Percentiles rank a stretch among this genome's conserved stretches.
Conservation (phyloP, 2,329 filamentous ascomycete species). For the Fusarium secorum region DNA sequence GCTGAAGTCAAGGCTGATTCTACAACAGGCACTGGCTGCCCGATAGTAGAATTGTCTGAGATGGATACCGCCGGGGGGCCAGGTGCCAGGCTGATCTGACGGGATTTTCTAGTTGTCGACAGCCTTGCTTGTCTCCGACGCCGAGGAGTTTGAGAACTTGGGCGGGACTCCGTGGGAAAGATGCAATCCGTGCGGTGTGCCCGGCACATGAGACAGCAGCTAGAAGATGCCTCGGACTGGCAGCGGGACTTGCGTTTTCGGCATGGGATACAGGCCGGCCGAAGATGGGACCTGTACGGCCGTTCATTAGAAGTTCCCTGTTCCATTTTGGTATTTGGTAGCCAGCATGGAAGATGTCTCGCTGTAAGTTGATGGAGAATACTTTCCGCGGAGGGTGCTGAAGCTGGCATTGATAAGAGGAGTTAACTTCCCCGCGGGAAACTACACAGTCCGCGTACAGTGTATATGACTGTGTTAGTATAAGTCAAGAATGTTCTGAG, state of each 20-base stretch:
- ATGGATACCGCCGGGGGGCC: not conserved
- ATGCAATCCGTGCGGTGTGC: slow-evolving; percentile 65
- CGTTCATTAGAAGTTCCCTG: slow-evolving; percentile 40
- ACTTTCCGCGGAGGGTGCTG: not conserved
- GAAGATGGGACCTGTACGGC: slow-evolving; percentile 68
- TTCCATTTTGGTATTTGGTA: not conserved
- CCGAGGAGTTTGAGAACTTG: slow-evolving; percentile 29
- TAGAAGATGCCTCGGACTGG: slow-evolving; percentile 61
- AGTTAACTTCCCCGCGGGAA: not conserved
- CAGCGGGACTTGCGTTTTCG: slow-evolving; percentile 68
- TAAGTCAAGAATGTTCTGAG: not conserved
- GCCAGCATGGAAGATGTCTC: not conserved
- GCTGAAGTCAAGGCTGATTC: not conserved
- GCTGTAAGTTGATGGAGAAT: not conserved
- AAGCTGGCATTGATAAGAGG: not conserved
- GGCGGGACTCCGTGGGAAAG: slow-evolving; percentile 54
- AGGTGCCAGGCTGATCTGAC: not conserved
- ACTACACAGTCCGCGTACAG: not conserved
- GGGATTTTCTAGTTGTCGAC: not conserved
- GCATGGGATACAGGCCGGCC: slow-evolving; percentile 67
- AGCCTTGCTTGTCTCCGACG: slow-evolving; percentile 16
- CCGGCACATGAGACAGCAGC: slow-evolving; percentile 63
- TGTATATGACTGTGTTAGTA: not conserved
- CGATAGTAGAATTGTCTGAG: not conserved
- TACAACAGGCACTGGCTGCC: not conserved